Evolutionary conservation across 2,329 filamentous ascomycete species (phyloP), one percentile per base, ranked within the genome.

Genomic region (Fusarium devonianum): DNA sequence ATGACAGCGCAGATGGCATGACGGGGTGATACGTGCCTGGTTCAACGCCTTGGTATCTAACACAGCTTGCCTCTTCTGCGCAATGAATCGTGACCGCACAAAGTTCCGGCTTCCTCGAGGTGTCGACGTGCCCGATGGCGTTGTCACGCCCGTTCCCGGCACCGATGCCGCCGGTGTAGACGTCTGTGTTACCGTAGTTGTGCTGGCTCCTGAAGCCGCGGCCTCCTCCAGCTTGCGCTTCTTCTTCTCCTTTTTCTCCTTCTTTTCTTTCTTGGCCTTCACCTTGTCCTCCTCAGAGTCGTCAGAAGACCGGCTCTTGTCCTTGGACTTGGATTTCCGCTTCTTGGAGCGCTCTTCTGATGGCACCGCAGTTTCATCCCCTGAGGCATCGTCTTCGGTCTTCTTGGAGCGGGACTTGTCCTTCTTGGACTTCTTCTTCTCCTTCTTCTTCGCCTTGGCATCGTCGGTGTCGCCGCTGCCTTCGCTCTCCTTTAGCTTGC

Each of bases 51-150:
- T 85, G 37, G 86, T 81, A 70, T 97, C 89, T 75, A 91, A 82
- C 49, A 92, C 82, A 3, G 92, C 92, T 75, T 87, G 84, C 64
- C 85, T 86, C 78, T 97, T 97, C 64, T 94, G 90, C 47, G 88
- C 88, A 65, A 97, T 96, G 71, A 92, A 90, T 52, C 90, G 82
- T 60, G 89, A 85, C 56, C 93, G 80, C 35, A 92, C 84, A 44
- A 88, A 82, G 69, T 92, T 89, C 57, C 91, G 82, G 37, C 81
- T 84, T 7, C 72, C 73, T 52, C 69, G 75, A 49, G 78, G 77
- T 21, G 75, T 79, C 19, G 76, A 76, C 34, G 72, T 75, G 42
- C 73, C 75, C 36, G 76, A 76, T 3, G 73, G 71, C 1, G 68
- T 69, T 6, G 74, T 72, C 14, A 69, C 73, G 17, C 74, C 71